Evolutionary conservation across 192 early-diverging fungal species (phyloP), one percentile per base, ranked within the genome.

Genomic region (Podila epicladia): DNA sequence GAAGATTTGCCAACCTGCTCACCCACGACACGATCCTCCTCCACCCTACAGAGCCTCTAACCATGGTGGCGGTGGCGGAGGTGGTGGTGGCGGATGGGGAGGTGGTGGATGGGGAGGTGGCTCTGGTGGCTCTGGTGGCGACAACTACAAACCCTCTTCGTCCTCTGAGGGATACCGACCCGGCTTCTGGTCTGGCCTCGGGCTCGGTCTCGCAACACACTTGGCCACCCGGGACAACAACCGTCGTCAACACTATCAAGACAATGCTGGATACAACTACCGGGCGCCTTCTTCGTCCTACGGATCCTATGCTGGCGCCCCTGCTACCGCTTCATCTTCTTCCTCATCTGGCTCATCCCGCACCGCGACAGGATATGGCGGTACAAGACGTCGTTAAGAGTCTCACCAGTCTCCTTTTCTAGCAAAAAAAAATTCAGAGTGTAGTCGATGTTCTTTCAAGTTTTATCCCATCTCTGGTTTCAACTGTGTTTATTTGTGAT

Each of bases 161-260:
- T 51, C 59, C 57, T 29, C 49, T 19, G 58, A 68, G 37, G 75
- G 80, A 5, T 83, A 65, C 26, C 51, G 66, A 63, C 82, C 82
- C 22, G 82, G 82, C 5, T 83, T 83, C 65, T 83, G 75, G 75
- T 66, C 82, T 2, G 82, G 82, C 13, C 37, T 83, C 9, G 82
- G 82, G 1, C 63, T 83, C 1, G 82, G 74, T 19, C 22, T 73
- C 3, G 75, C 64, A 20, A 62, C 72, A 0, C 70, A 83, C 35
- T 31, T 83, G 32, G 64, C 75, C 5, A 31, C 75, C 15, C 65
- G 64, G 19, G 19, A 65, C 20, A 38, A 64, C 20, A 58, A 32
- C 48, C 65, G 69, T 15, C 50, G 48, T 13, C 29, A 37, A 4
- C 38, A 65, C 28, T 67, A 65, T 50, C 15, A 33, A 17, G 8